Evolutionary conservation across 2,329 filamentous ascomycete genomes (phyloP), one percentile per base, ranked within the genome.

Genomic region (Thermochaetoides dissita): DNA sequence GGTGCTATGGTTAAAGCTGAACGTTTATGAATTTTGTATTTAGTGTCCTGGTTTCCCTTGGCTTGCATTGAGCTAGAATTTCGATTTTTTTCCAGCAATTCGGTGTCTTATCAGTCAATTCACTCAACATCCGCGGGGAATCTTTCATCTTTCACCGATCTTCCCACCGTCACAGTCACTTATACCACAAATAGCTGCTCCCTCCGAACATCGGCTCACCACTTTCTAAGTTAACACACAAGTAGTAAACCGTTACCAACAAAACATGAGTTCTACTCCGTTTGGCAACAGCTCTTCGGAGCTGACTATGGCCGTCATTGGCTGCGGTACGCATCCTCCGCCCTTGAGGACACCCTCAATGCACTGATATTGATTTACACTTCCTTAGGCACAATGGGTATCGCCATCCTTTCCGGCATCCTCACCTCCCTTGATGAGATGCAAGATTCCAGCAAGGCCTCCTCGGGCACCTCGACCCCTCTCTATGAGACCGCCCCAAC

Each of bases 341-440:
- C 30, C 9, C 17, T 24, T 24, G 17, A 24, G 17, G 17, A 24
- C 17, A 9, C 29, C 10, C 10, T 8, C 6, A 10, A 28, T 29
- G 9, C 28, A 8, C 30, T 7, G 33, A 24, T n/a, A 6, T 17
- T 42, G 41, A 38, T 45, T 54, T 36, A 53, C 40, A 36, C 34
- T n/a, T 44, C 33, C 10, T 40, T 52, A 87, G 82, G 84, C 50
- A 88, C 79, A 41, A 84, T 94, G 76, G 86, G 86, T 45, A 84
- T 84, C 46, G 84, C 84, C 44, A 88, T 94, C 52, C 74, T 93
- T 44, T 79, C 74, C 42, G 86, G 85, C 49, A 81, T 94, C 56
- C 73, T 93, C 52, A 68, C 75, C 46, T 84, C 82, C 8, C 71
- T 91, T 36, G 43, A 45, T 34, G 46, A 47, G 38, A 40, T 45